Percentiles rank a stretch among this genome's conserved stretches.
phyloP scores from a whole-genome alignment of 148 eudicot species.

The Drosera capensis region DNA sequence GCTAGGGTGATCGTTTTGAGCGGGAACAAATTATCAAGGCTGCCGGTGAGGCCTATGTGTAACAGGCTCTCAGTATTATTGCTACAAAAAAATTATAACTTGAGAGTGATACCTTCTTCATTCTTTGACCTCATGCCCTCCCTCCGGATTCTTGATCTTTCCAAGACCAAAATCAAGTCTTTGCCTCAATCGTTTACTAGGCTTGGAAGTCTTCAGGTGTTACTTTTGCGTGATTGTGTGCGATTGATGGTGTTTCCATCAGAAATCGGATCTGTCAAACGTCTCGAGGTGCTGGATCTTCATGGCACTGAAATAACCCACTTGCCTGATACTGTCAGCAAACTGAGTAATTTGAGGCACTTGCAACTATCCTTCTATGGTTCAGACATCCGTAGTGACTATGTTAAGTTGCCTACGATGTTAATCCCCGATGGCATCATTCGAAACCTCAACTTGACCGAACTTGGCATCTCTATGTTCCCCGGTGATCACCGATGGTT shows the following conservation, averaged over 20 bases:
- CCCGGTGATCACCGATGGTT: constrained; percentile 22
- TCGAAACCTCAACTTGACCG: constrained; percentile 9
- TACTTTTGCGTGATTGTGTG: constrained; percentile 13
- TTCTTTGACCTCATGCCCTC: constrained; percentile 16
- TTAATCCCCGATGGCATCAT: constrained; percentile 8
- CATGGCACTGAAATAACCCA: constrained; percentile 15
- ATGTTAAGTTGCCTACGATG: constrained; percentile 6
- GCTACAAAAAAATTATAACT: constrained; percentile 17
- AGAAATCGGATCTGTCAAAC: constrained; percentile 11
- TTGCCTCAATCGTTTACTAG: constrained; percentile 16
- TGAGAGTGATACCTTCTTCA: constrained; percentile 16
- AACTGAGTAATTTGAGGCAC: constrained; percentile 8
- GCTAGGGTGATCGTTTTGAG: constrained; percentile 13
- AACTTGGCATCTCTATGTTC: constrained; percentile 14
- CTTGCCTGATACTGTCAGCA: constrained; percentile 11
- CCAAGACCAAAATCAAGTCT: constrained; percentile 14
- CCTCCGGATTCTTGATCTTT: constrained; percentile 15
- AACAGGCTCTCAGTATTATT: constrained; percentile 8
- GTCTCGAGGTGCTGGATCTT: constrained; percentile 24
- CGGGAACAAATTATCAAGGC: constrained; percentile 11
- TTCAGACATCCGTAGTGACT: constrained; percentile 7
- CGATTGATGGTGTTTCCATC: constrained; percentile 13
- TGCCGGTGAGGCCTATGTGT: constrained; percentile 12
- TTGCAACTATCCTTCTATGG: constrained; percentile 24
- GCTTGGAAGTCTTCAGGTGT: constrained; percentile 13